A percentile compares a stretch with the other conserved stretches of the same genome.
Evolutionary conservation across 805 yeast species (phyloP).

Genomic region (Nadsonia fulvescens): DNA sequence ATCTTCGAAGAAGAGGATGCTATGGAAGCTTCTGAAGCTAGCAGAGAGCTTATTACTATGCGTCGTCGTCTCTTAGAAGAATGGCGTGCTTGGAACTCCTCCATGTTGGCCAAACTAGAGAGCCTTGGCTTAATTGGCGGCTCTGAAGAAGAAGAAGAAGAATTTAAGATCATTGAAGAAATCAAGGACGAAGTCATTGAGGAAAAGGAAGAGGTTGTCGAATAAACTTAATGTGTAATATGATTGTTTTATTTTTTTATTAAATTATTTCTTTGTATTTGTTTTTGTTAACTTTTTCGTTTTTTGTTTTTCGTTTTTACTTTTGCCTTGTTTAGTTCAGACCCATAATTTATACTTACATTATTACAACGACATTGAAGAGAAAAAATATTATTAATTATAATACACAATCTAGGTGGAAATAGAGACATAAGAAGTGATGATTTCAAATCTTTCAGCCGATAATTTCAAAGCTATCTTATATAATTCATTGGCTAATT

Average conservation of each 20-base stretch:
- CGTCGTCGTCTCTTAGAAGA: conserved; percentile 69
- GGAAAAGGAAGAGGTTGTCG: conserved; percentile 26
- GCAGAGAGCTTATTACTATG: conserved; percentile 70
- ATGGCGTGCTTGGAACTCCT: conserved; percentile 67
- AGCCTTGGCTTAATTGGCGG: conserved; percentile 24
- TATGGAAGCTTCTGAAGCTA: conserved; percentile 86
- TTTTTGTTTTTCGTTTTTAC: too few relatives aligned
- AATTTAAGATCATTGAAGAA: conserved; percentile 49
- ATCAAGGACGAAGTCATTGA: conserved; percentile 40
- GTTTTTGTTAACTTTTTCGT: conserved; percentile 1
- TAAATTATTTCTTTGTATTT: background rate
- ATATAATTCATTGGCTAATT: conserved; percentile 45
- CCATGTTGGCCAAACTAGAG: conserved; percentile 28
- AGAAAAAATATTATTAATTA: background rate
- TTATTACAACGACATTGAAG: background rate
- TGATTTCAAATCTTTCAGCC: conserved; percentile 53
- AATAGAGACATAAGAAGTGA: conserved; percentile 60
- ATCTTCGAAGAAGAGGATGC: conserved; percentile 91
- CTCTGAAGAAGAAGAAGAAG: conserved; percentile 28
- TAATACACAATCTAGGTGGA: conserved; percentile 16
- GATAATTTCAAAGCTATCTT: conserved; percentile 42
- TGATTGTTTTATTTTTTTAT: too few relatives aligned
- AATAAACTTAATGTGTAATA: too few relatives aligned
- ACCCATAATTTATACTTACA: too few relatives aligned
- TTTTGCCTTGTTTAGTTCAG: too few relatives aligned